phyloP scores from a whole-genome alignment of 2,329 filamentous ascomycete genomes.

The Microascus cirrosus region DNA sequence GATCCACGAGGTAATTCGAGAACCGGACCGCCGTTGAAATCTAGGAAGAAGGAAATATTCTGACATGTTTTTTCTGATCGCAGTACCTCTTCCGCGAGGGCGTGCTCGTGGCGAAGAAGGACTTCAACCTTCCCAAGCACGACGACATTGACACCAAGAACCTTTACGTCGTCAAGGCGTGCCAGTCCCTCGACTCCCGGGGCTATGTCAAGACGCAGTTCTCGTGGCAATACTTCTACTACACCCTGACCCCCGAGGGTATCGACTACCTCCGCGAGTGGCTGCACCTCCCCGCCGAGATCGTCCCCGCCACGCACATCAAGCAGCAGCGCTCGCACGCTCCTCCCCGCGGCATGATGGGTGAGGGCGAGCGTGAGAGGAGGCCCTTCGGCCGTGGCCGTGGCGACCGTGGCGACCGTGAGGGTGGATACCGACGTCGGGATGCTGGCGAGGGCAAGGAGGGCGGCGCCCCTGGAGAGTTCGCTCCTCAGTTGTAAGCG shows the following conservation, averaged over 20 bases:
- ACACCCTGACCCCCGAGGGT: slow-evolving; percentile 98
- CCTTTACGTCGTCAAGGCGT: slow-evolving; percentile 98
- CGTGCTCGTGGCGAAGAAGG: slow-evolving; percentile 96
- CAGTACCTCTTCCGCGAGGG: slow-evolving; percentile 93
- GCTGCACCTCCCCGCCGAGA: slow-evolving; percentile 99
- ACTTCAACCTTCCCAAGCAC: slow-evolving; percentile 98
- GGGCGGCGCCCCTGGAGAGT: slow-evolving; percentile 83
- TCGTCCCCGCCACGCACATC: slow-evolving; percentile 98
- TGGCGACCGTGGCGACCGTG: slow-evolving; percentile 66
- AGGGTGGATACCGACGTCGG: slow-evolving; percentile 87
- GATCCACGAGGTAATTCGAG: slow-evolving; percentile 69
- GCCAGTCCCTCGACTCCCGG: slow-evolving; percentile 95
- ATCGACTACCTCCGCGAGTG: slow-evolving; percentile 99
- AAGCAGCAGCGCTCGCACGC: slow-evolving; percentile 99
- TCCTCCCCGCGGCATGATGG: slow-evolving; percentile 97
- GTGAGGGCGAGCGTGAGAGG: slow-evolving; percentile 71
- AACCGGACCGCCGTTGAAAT: slow-evolving; percentile 8
- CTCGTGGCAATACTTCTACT: slow-evolving; percentile 99
- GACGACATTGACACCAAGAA: slow-evolving; percentile 99
- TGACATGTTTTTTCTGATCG: slow-evolving; percentile 8
- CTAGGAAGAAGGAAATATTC: slow-evolving; percentile 6
- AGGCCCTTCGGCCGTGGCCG: slow-evolving; percentile 75
- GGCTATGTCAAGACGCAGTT: slow-evolving; percentile 99
- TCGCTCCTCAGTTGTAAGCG: slow-evolving; percentile 76
- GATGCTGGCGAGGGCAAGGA: slow-evolving; percentile 80